Conservation (phyloP, 345 rosid genomes). For the Populus nigra region DNA sequence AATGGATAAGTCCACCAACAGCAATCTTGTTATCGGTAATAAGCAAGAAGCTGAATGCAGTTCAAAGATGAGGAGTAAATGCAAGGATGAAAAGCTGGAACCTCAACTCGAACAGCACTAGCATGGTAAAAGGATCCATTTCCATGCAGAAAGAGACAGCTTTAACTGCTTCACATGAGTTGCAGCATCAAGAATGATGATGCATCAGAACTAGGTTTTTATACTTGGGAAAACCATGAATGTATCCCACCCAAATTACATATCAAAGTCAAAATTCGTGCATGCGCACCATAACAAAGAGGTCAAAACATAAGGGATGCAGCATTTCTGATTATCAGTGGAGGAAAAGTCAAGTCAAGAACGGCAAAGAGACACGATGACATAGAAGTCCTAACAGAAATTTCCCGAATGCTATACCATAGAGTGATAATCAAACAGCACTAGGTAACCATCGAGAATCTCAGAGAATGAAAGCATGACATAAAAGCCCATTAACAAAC, state of each 20-base stretch:
- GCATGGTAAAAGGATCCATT: conserved; percentile 1
- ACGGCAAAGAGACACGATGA: conserved; percentile 19
- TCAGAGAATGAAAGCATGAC: conserved; percentile 3
- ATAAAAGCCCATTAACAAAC: conserved; percentile 10
- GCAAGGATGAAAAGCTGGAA: conserved; percentile 18
- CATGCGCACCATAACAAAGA: background rate
- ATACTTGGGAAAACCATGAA: background rate
- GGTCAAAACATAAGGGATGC: conserved; percentile 6
- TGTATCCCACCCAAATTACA: conserved; percentile 3
- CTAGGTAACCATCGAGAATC: conserved; percentile 9
- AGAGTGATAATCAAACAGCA: conserved; percentile 12
- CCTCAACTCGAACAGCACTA: conserved; percentile 8
- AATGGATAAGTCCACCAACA: conserved; percentile 14
- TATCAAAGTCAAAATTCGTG: background rate
- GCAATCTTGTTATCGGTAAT: conserved; percentile 5
- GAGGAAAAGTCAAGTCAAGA: conserved; percentile 4
- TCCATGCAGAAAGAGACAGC: conserved; percentile 19
- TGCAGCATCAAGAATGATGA: conserved; percentile 1
- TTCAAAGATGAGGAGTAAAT: conserved; percentile 6
- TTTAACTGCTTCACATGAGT: conserved; percentile 1
- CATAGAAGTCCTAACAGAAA: conserved; percentile 1
- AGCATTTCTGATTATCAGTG: conserved; percentile 8
- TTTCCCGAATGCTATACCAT: background rate
- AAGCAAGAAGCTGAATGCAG: conserved; percentile 14
- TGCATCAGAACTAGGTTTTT: background rate